phyloP scores from a whole-genome alignment of 2,329 filamentous ascomycete species.

The Aspergillus chevalieri region DNA sequence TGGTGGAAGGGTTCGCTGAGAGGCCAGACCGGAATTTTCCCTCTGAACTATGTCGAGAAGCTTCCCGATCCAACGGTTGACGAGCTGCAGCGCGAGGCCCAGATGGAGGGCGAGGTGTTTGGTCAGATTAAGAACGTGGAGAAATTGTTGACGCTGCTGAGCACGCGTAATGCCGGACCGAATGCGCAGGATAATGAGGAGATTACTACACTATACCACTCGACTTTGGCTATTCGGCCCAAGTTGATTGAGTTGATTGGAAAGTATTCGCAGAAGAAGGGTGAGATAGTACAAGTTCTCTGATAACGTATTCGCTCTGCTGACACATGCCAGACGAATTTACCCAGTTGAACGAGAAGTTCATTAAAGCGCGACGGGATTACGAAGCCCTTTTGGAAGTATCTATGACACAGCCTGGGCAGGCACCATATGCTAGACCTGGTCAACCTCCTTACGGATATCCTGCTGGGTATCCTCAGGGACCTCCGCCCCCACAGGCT shows the following conservation, averaged over 20 bases:
- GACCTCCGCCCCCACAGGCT: constrained; percentile 41
- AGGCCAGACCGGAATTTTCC: constrained; percentile 95
- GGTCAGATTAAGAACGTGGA: constrained; percentile 72
- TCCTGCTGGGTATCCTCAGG: constrained; percentile 28
- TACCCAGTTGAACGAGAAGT: constrained; percentile 97
- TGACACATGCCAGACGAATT: constrained; percentile 69
- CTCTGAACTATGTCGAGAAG: constrained; percentile 98
- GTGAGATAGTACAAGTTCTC: constrained; percentile 41
- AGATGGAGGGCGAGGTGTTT: constrained; percentile 83
- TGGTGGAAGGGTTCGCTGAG: constrained; percentile 97
- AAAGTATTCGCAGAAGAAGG: constrained; percentile 99
- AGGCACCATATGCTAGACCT: constrained; percentile 65
- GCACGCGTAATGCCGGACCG: constrained; percentile 72
- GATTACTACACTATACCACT: constrained; percentile 85
- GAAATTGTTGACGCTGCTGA: constrained; percentile 79
- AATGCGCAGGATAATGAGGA: constrained; percentile 93
- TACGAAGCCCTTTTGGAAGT: constrained; percentile 94
- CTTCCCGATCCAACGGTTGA: constrained; percentile 88
- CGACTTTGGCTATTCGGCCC: constrained; percentile 85
- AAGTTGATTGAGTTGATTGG: constrained; percentile 98
- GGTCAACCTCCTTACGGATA: constrained; percentile 32
- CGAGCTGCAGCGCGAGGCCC: constrained; percentile 88
- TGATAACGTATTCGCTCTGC: neutral
- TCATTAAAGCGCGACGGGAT: constrained; percentile 95
- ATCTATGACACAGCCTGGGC: constrained; percentile 91